Conservation (phyloP, 176 grass and related monocot genomes). For the Triticum urartu region DNA sequence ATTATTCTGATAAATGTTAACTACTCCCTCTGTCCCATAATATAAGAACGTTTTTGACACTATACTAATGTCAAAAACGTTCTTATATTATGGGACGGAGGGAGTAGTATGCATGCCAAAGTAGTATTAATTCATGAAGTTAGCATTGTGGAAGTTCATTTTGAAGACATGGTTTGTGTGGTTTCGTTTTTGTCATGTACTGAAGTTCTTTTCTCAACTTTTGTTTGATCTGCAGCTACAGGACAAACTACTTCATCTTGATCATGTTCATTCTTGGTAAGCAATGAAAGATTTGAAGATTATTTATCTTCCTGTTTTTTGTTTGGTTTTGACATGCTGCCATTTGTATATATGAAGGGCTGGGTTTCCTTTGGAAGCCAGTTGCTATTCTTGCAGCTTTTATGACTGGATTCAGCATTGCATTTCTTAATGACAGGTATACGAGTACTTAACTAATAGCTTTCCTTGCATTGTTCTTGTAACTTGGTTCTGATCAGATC, state of each 20-base stretch:
- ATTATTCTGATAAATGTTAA: background rate
- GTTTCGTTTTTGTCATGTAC: background rate
- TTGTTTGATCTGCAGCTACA: conserved; percentile 62
- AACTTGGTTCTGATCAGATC: background rate
- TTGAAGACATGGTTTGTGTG: background rate
- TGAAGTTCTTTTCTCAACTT: conserved; percentile 27
- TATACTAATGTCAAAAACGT: too few species aligned
- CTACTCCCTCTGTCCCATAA: too few species aligned
- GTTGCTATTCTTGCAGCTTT: conserved; percentile 82
- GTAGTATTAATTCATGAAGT: background rate
- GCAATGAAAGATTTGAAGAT: conserved; percentile 31
- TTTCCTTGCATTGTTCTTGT: background rate
- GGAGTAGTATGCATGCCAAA: background rate
- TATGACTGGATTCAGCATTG: conserved; percentile 81
- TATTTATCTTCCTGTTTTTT: conserved; percentile 11
- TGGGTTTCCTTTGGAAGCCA: conserved; percentile 87
- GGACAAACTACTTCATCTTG: conserved; percentile 83
- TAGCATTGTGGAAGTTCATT: background rate
- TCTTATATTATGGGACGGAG: too few species aligned
- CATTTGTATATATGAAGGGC: conserved; percentile 42
- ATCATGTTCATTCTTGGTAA: conserved; percentile 76
- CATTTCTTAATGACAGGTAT: conserved; percentile 95
- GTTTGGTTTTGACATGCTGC: conserved; percentile 23
- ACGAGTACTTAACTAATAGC: background rate
- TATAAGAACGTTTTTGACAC: too few species aligned